A percentile compares a stretch with the other conserved stretches of the same genome.
phyloP scores from a whole-genome alignment of 495 filamentous ascomycete species.

The Penicillium pancosmium region DNA sequence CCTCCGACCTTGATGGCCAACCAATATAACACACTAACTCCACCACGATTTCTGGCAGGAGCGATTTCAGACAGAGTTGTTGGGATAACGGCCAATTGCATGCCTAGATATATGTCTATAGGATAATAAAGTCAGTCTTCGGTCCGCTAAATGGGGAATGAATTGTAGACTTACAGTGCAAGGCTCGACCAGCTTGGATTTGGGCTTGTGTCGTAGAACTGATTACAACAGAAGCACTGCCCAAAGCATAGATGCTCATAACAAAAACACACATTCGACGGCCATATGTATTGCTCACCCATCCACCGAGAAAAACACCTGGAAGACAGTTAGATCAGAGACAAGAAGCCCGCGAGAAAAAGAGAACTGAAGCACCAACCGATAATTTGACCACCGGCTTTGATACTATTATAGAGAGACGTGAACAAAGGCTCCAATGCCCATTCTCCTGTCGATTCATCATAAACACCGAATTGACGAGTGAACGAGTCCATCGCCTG shows the following conservation, averaged over 20 bases:
- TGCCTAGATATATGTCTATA: conserved; percentile 36
- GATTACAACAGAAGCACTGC: conserved; percentile 34
- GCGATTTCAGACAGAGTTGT: conserved; percentile 36
- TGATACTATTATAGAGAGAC: conserved; percentile 38
- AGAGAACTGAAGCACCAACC: conserved; percentile 5
- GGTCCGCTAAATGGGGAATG: not conserved
- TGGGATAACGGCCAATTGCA: conserved; percentile 37
- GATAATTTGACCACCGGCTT: conserved; percentile 33
- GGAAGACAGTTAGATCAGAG: not conserved
- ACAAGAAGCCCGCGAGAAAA: not conserved
- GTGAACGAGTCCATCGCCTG: conserved; percentile 38
- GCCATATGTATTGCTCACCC: conserved; percentile 34
- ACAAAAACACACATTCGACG: conserved; percentile 37
- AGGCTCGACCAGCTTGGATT: conserved; percentile 33
- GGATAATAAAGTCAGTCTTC: not conserved
- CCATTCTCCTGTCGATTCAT: conserved; percentile 21
- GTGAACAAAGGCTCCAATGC: conserved; percentile 26
- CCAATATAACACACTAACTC: conserved; percentile 37
- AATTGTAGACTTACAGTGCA: conserved; percentile 26
- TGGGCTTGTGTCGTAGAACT: conserved; percentile 33
- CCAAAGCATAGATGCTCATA: conserved; percentile 38
- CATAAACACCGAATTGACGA: conserved; percentile 34
- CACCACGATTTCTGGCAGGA: conserved; percentile 36
- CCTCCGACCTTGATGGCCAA: conserved; percentile 28
- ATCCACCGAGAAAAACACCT: conserved; percentile 32